These are phyloP conservation scores for Verticillium isaacii DNA, from an alignment of 2,329 filamentous ascomycete genomes.

Conservation along the genomic window DNA sequence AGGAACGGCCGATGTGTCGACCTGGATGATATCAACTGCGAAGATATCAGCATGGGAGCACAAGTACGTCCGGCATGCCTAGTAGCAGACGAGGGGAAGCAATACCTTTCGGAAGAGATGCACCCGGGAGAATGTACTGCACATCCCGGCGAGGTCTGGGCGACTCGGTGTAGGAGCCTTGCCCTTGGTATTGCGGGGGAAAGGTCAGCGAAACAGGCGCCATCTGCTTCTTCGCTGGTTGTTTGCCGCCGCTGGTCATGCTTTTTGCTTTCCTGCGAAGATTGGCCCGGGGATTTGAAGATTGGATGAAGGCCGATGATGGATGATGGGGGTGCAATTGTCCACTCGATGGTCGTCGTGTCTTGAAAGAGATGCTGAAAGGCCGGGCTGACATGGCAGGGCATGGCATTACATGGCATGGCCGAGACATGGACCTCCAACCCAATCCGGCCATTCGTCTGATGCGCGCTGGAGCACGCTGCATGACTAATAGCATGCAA, in stretches of 20 bases:
- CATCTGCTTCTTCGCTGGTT: neutral
- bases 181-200: constrained; percentile 8
- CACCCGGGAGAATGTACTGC: constrained; percentile 7
- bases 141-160: constrained; percentile 7
- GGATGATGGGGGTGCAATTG: too few relatives aligned
- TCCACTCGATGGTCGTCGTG: too few relatives aligned
- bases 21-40: constrained; percentile 9
- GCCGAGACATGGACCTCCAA: neutral
- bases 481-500: neutral
- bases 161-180: constrained; percentile 12
- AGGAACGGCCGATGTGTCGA: constrained; percentile 14
- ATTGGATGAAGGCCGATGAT: too few relatives aligned
- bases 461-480: neutral
- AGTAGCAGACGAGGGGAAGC: neutral
- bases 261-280: neutral
- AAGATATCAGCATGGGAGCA: neutral
- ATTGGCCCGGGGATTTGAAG: neutral
- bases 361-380: neutral
- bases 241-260: neutral
- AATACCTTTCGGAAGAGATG: constrained; percentile 4
- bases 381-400: too few relatives aligned
- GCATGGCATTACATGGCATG: neutral
- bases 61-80: neutral
- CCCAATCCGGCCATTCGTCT: neutral
- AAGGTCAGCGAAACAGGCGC: constrained; percentile 4